Base-by-base conservation (phyloP, 371 early-diverging fungal genomes). In the Mucor ambiguus region DNA sequence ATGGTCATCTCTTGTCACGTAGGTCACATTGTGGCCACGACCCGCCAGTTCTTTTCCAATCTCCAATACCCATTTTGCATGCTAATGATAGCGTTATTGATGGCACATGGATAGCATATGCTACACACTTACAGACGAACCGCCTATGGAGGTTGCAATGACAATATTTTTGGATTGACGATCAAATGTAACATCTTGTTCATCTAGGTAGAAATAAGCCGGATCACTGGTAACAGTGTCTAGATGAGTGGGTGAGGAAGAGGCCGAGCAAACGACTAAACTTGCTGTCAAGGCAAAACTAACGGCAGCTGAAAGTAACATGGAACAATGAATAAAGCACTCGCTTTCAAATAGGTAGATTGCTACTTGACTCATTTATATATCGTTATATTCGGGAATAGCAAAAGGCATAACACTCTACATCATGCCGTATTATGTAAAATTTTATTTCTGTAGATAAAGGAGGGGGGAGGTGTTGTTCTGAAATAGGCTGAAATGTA, bases 11-110 rank as follows among this genome's bases (percentile, higher is more conserved):
- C 60, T 63, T 12, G 72, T 64, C 28, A 61, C 32, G 26, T 61
- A 71, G 10, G 61, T 63, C 2, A 61, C 12, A 32, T 67, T 54
- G 18, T 71, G 72, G 1, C 72, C 72, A 57, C 72, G 54, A n/a
- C 37, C 28, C 9, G 48, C 33, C 14, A 71, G 30, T 37, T 64
- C 35, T 8, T 46, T 54, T 6, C 64, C 41, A 6, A 71, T 67
- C 24, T 64, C 28, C 5, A 71, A 48, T 0, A 71, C 72, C 72
- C 72, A 71, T 32, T 44, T 44, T 1, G 64, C 55, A 33, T 64
- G 64, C 64, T 64, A 52, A 24, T 4, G 1, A 3, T 8, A 22
- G 1, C 0, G 38, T 26, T 35, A 37, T 32, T 52, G n/a, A 22
- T 26, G 22, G 32, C 18, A 52, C 52, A 4, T 10, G 20, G 10